Conservation (phyloP, 2,329 filamentous ascomycete species). For the Aspergillus costaricaensis region DNA sequence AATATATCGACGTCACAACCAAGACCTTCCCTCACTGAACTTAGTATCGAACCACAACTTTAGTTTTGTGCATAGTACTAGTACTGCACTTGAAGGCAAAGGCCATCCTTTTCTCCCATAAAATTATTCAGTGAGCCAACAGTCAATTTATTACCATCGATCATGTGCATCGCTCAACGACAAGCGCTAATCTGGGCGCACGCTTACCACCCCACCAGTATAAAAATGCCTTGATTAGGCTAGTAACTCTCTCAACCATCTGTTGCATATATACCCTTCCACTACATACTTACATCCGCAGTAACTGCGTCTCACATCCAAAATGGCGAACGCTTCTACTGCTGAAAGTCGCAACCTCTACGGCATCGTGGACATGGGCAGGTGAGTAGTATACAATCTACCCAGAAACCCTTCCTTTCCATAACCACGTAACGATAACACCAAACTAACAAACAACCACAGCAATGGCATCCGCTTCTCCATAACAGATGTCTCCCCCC, state of each 20-base stretch:
- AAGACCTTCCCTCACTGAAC: not conserved
- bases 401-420: not conserved
- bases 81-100: no score
- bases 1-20: not conserved
- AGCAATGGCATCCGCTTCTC: conserved; percentile 92
- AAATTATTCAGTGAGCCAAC: no score
- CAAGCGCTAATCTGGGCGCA: no score
- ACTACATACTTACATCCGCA: not conserved
- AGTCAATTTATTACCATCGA: no score
- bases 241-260: no score
- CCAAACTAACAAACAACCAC: not conserved
- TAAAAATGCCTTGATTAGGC: no score
- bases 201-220: no score
- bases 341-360: conserved; percentile 27
- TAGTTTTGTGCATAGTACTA: not conserved
- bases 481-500: conserved; percentile 75
- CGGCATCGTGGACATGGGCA: conserved; percentile 46
- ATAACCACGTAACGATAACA: not conserved
- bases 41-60: not conserved
- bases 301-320: not conserved
- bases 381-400: conserved; percentile 24
- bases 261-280: not conserved
- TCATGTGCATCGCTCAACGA: no score
- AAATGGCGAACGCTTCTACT: conserved; percentile 5
- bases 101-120: no score